A percentile compares a stretch with the other conserved stretches of the same genome.
Conservation (phyloP, 768 basidiomycete species). For the Kockovaella imperatae region DNA sequence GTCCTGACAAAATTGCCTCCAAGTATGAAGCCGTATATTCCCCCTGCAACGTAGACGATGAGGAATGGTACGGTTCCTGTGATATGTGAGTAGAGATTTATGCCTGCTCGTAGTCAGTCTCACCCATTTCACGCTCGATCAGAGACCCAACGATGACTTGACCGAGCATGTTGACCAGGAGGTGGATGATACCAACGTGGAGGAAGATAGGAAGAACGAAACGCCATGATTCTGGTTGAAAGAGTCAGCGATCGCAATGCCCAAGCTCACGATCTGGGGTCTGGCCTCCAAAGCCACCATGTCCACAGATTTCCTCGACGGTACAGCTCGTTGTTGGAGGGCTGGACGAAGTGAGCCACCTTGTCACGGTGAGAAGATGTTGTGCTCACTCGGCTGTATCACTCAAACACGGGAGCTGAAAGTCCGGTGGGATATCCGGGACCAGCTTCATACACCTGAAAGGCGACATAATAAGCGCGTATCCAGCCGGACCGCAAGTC, state of each 20-base stretch:
- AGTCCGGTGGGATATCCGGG: slow-evolving; percentile 17
- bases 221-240: slow-evolving; percentile 46
- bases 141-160: slow-evolving; percentile 63
- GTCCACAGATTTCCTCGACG: slow-evolving; percentile 76
- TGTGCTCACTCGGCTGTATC: slow-evolving; percentile 62
- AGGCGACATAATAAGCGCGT: not conserved
- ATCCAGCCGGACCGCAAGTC: not conserved
- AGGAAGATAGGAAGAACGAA: slow-evolving; percentile 85
- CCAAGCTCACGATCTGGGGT: slow-evolving; percentile 45
- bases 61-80: slow-evolving; percentile 68
- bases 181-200: slow-evolving; percentile 92
- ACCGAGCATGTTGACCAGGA: slow-evolving; percentile 80
- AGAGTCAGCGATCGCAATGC: not conserved
- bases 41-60: slow-evolving; percentile 73
- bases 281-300: slow-evolving; percentile 59
- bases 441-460: slow-evolving; percentile 18
- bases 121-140: slow-evolving; percentile 81
- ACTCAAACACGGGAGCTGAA: slow-evolving; percentile 56
- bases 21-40: slow-evolving; percentile 78
- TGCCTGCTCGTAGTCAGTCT: not conserved
- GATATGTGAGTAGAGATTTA: not conserved
- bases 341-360: slow-evolving; percentile 7
- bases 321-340: slow-evolving; percentile 64
- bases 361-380: not conserved
- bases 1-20: slow-evolving; percentile 90